Base-by-base conservation (phyloP, 257 asterid species). In the Plantago major region DNA sequence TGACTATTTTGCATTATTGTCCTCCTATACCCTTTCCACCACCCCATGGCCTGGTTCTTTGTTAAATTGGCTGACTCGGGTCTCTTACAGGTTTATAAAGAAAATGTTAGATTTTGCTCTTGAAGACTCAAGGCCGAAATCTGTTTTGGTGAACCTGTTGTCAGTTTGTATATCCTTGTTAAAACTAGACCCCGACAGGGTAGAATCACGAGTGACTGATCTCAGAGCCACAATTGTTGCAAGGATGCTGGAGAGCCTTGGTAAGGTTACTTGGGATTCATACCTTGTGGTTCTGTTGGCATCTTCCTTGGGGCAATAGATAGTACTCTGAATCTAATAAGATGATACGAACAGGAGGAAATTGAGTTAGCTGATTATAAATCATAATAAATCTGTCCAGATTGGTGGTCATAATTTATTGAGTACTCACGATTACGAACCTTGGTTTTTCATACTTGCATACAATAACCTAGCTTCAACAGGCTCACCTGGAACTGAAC, bases 191-290 rank as follows among this genome's bases (percentile, higher is more conserved):
- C n/a, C n/a, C n/a, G n/a, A n/a, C n/a, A n/a, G n/a, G n/a, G n/a
- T 87, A 74, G 84, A 73, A 44, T 77, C 92, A 37, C 84, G 85
- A 62, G 59, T n/a, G n/a, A n/a, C 58, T 76, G 67, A 76, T 76
- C 84, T 82, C 38, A 76, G 76, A 71, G 84, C 93, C 44, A 88
- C 82, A 63, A 82, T 89, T 55, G 83, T 89, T 55, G 77, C 68
- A 60, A 94, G 82, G 75, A 89, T 89, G 95, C 79, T 89, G 66
- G 84, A 77, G 63, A 81, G 83, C 76, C 74, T 89, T 77, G 97
- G 97, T 82, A 62, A 67, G 76, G 55, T 40, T 26, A 74, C 64
- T 51, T 54, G n/a, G n/a, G n/a, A n/a, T 42, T 71, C 59, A 30
- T 53, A 60, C 16, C 46, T 33, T 28, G 19, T 11, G 10, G 19